Conservation (phyloP, 2,329 filamentous ascomycete genomes). For the Blastomyces parvus region DNA sequence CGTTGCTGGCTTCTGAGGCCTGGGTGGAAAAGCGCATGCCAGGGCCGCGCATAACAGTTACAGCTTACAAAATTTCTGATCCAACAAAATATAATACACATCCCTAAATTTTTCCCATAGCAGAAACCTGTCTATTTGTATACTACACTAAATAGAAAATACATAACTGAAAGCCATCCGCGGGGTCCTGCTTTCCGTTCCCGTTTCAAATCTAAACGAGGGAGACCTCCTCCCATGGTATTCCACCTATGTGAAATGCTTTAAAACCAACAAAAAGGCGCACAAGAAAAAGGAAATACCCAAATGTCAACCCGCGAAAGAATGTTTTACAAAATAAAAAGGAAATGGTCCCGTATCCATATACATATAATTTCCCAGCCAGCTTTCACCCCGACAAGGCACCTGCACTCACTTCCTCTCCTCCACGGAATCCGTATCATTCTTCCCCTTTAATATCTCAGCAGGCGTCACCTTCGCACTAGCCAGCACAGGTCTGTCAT, state of each 20-base stretch:
- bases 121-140: background rate
- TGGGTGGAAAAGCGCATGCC: too few species aligned
- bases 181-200: background rate
- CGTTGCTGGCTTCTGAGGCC: too few species aligned
- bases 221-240: background rate
- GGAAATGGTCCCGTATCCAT: background rate
- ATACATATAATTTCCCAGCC: slow-evolving; percentile 1
- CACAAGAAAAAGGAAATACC: background rate
- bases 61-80: background rate
- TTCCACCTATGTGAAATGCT: background rate
- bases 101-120: background rate
- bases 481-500: slow-evolving; percentile 23
- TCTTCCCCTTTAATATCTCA: background rate
- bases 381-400: background rate
- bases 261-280: background rate
- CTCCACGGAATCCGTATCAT: background rate
- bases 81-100: background rate
- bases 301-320: background rate
- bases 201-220: background rate
- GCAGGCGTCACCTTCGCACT: background rate
- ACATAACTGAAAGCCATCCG: background rate
- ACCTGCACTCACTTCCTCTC: background rate
- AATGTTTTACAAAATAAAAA: background rate
- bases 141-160: slow-evolving; percentile 3
- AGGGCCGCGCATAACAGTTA: background rate